Conservation (phyloP, 2,329 filamentous ascomycete genomes). For the Penicillium sp. region DNA sequence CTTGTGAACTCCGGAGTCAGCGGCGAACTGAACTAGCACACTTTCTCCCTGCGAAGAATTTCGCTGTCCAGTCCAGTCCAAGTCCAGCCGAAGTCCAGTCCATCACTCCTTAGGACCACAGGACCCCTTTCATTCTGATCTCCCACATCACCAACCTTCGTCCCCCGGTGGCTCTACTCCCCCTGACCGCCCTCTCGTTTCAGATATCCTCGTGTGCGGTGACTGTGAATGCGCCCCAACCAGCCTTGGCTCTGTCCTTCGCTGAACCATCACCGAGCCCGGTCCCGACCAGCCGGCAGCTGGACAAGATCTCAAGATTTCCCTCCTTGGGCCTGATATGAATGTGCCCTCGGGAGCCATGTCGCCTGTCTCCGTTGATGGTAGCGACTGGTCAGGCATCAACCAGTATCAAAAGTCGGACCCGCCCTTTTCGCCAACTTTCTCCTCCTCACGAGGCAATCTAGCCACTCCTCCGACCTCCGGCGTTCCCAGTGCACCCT, state of each 20-base stretch:
- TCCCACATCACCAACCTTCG: background rate
- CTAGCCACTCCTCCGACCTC: slow-evolving; percentile 73
- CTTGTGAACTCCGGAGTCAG: slow-evolving; percentile 26
- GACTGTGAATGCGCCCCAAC: slow-evolving; percentile 14
- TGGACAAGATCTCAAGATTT: slow-evolving; percentile 7
- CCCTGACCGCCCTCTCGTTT: slow-evolving; percentile 16
- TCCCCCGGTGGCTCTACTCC: slow-evolving; percentile 2
- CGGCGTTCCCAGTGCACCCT: slow-evolving; percentile 59
- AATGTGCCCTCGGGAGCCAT: slow-evolving; percentile 75
- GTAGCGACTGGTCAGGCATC: slow-evolving; percentile 78
- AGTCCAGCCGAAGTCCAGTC: no score
- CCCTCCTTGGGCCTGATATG: slow-evolving; percentile 54
- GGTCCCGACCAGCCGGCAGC: slow-evolving; percentile 1
- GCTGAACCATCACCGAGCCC: slow-evolving; percentile 4
- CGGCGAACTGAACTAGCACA: slow-evolving; percentile 9
- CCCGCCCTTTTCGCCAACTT: slow-evolving; percentile 49
- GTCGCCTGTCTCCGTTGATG: slow-evolving; percentile 79
- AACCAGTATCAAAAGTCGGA: slow-evolving; percentile 64
- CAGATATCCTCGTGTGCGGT: slow-evolving; percentile 21
- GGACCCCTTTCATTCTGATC: background rate
- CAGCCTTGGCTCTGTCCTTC: slow-evolving; percentile 3
- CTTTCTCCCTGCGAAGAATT: slow-evolving; percentile 19
- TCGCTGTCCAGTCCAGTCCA: slow-evolving; percentile 12
- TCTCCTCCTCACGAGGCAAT: slow-evolving; percentile 55
- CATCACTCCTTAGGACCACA: slow-evolving; percentile 35